Conservation (phyloP, 768 basidiomycete species). For the Trametes maxima region DNA sequence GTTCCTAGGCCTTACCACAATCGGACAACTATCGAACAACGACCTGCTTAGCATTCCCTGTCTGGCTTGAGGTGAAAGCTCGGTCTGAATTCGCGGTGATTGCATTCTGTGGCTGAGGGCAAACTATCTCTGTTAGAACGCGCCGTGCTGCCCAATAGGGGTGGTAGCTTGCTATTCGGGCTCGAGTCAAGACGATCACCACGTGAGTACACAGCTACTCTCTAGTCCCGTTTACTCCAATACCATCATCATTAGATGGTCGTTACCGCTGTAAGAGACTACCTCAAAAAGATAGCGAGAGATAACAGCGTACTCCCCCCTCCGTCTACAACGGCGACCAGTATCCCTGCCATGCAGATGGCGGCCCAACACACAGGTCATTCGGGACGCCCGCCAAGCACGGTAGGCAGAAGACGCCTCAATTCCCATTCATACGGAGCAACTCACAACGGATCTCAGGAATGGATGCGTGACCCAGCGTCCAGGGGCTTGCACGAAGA, state of each 20-base stretch:
- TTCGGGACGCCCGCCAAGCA: slow-evolving; percentile 12
- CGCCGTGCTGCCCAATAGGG: slow-evolving; percentile 81
- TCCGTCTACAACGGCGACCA: slow-evolving; percentile 25
- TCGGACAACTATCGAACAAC: not conserved
- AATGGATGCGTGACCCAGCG: slow-evolving; percentile 38
- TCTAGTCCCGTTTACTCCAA: not conserved
- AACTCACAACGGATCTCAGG: slow-evolving; percentile 27
- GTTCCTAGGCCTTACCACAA: slow-evolving; percentile 30
- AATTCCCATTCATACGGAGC: slow-evolving; percentile 5
- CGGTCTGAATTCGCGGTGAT: not conserved
- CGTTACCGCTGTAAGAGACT: slow-evolving; percentile 66
- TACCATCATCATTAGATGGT: slow-evolving; percentile 50
- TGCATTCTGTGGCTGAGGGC: not conserved
- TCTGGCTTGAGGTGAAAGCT: slow-evolving; percentile 73
- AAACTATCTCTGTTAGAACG: slow-evolving; percentile 52
- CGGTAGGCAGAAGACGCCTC: slow-evolving; percentile 21
- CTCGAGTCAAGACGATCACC: slow-evolving; percentile 79
- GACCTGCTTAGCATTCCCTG: slow-evolving; percentile 65
- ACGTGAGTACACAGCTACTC: slow-evolving; percentile 45
- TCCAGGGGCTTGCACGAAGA: slow-evolving; percentile 33
- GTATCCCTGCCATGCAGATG: slow-evolving; percentile 17
- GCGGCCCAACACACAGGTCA: not conserved
- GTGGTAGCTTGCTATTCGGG: slow-evolving; percentile 81
- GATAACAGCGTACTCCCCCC: slow-evolving; percentile 23
- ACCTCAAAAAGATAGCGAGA: slow-evolving; percentile 57